Evolutionary conservation across 2,329 filamentous ascomycete genomes (phyloP).

Genomic region (Akanthomyces uredinophilus): DNA sequence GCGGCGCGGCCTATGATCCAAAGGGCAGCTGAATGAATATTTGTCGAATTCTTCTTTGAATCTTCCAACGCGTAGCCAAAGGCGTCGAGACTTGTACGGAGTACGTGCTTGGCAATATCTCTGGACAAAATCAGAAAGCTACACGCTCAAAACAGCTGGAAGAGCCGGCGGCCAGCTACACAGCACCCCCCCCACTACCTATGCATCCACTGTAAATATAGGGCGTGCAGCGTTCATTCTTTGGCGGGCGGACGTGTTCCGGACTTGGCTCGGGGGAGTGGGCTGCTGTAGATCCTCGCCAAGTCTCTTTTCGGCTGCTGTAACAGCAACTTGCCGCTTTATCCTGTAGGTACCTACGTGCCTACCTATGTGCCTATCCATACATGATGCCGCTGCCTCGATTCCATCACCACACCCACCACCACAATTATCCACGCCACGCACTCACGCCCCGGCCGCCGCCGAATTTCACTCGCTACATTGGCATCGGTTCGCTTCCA

Average conservation of each 20-base stretch:
- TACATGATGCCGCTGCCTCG: not conserved
- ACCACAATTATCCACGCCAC: not conserved
- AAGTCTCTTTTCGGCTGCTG: not conserved
- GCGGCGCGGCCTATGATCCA: too few relatives aligned
- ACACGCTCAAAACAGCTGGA: too few relatives aligned
- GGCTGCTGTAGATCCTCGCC: not conserved
- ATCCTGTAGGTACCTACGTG: too few relatives aligned
- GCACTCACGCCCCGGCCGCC: not conserved
- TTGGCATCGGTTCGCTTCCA: not conserved
- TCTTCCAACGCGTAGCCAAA: too few relatives aligned
- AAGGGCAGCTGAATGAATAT: too few relatives aligned
- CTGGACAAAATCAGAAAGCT: too few relatives aligned
- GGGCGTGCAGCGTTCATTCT: not conserved
- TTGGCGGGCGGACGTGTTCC: not conserved
- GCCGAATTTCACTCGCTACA: not conserved
- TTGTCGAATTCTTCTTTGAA: too few relatives aligned
- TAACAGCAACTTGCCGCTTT: too few relatives aligned
- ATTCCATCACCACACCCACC: not conserved
- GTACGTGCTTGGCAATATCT: too few relatives aligned
- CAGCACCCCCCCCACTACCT: not conserved
- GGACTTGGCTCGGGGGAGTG: conserved; percentile 3
- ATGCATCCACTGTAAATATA: not conserved
- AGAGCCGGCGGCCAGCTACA: not conserved
- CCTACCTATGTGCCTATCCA: too few relatives aligned
- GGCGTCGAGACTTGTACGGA: too few relatives aligned